Evolutionary conservation across 2,329 filamentous ascomycete genomes (phyloP), one percentile per base, ranked within the genome.

Genomic region (Alternaria dauci): DNA sequence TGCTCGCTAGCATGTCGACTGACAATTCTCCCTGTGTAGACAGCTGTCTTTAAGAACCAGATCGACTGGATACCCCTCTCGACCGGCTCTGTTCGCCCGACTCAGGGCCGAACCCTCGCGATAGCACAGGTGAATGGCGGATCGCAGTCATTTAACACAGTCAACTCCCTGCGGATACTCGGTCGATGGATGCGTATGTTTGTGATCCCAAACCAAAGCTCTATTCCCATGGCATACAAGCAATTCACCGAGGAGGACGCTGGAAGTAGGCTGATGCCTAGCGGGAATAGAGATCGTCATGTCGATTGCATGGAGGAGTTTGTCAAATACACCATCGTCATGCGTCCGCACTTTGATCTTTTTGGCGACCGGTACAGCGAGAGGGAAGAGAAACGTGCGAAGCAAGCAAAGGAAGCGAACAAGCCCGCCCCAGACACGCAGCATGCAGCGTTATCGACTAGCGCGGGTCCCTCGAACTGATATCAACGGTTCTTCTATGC

Each of bases 161-260:
- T 90, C 8, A 91, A 90, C 69, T 84, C 84, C 1, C 78, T 91
- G n/a, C 83, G 88, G 0, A 83, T 90, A 11, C 80, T 91, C 0
- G 88, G 88, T 0, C 83, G 88, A 0, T 91, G 88, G 88, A 90
- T 90, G 88, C 83, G 87, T 41, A 89, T 90, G 87, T 89, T 89
- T 64, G 80, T 83, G 1, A 89, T 90, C 26, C 86, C 87, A 0
- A 91, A 91, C 70, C 88, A 91, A 72, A 86, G 83, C 25, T 88
- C 85, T 0, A 81, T 91, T 2, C 88, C 88, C 0, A 85, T 81
- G 71, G 89, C 88, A 0, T 90, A 87, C 62, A 89, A 82, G 5
- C 85, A 88, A 46, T 89, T 89, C 50, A 86, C 85, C 0, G 78
- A 78, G 30, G 74, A 70, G 3, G 78, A 81, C n/a, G 82, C 83